A percentile compares a stretch with the other conserved stretches of the same genome.
These are phyloP conservation scores for Annona squamosa DNA, from an alignment of 164 flowering plant species.

Conservation along the genomic window DNA sequence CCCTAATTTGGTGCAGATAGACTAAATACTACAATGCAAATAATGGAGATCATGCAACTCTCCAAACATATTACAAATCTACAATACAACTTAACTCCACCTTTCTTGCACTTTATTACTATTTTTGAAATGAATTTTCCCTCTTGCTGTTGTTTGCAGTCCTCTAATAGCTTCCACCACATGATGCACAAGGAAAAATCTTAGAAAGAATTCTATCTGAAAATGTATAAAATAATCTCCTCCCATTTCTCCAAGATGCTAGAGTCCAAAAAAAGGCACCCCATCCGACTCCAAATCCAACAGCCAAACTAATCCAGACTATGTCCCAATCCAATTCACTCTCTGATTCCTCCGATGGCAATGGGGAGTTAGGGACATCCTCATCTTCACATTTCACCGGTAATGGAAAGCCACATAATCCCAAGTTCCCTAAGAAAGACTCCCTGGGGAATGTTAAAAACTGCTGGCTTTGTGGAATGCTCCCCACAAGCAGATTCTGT, in stretches of 20 bases:
- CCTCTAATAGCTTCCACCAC: too few relatives aligned
- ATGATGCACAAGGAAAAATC: background rate
- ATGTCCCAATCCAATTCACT: background rate
- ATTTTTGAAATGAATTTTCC: too few relatives aligned
- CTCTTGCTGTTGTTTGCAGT: too few relatives aligned
- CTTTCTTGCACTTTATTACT: too few relatives aligned
- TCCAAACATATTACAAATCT: too few relatives aligned
- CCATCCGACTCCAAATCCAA: background rate
- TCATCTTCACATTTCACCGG: background rate
- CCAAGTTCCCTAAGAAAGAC: background rate
- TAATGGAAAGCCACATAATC: conserved; percentile 5
- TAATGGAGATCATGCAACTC: too few relatives aligned
- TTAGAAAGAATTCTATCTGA: background rate
- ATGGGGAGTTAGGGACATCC: background rate
- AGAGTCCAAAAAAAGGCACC: background rate
- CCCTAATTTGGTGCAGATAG: too few relatives aligned
- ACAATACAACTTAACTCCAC: too few relatives aligned
- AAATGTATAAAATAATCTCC: background rate
- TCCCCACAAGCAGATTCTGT: background rate
- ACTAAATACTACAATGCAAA: too few relatives aligned
- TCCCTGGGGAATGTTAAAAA: background rate
- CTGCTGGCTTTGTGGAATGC: background rate
- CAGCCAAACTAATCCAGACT: background rate
- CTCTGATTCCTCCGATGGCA: background rate
- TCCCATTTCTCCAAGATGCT: background rate